Evolutionary conservation across 2,329 filamentous ascomycete genomes (phyloP).

Genomic region (Paramyrothecium sp.): DNA sequence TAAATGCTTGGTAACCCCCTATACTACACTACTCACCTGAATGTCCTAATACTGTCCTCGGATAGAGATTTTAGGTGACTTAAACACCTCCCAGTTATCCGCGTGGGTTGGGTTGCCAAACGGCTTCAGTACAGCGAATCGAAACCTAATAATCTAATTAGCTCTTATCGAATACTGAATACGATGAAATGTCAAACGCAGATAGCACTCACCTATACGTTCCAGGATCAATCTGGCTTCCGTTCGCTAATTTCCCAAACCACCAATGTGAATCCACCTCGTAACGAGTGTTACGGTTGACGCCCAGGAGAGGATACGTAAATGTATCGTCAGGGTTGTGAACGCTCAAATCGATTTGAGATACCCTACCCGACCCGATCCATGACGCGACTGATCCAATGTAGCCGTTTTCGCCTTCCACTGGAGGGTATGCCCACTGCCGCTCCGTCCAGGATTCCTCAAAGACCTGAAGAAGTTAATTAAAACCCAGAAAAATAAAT

Average conservation of each 20-base stretch:
- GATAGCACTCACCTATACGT: not conserved
- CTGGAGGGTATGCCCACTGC: constrained; percentile 32
- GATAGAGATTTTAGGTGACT: not conserved
- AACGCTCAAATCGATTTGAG: constrained; percentile 16
- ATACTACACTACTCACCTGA: no score
- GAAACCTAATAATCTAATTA: not conserved
- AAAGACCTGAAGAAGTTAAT: constrained; percentile 16
- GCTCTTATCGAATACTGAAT: no score
- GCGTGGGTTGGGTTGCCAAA: not conserved
- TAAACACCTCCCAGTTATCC: not conserved
- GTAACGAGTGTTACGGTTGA: constrained; percentile 11
- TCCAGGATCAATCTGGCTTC: constrained; percentile 20
- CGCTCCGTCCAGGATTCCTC: constrained; percentile 22
- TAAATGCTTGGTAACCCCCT: no score
- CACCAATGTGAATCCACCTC: constrained; percentile 18
- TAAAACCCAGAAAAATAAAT: not conserved
- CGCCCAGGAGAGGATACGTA: constrained; percentile 15
- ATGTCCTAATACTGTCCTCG: no score
- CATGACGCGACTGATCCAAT: constrained; percentile 27
- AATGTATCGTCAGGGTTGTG: constrained; percentile 18
- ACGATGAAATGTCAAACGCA: not conserved
- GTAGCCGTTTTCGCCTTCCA: constrained; percentile 26
- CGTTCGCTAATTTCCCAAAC: constrained; percentile 24
- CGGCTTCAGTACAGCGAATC: not conserved
- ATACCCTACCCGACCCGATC: constrained; percentile 7